Evolutionary conservation across 805 yeast species (phyloP).

Genomic region (Vanderwaltozyma yarrowii): DNA sequence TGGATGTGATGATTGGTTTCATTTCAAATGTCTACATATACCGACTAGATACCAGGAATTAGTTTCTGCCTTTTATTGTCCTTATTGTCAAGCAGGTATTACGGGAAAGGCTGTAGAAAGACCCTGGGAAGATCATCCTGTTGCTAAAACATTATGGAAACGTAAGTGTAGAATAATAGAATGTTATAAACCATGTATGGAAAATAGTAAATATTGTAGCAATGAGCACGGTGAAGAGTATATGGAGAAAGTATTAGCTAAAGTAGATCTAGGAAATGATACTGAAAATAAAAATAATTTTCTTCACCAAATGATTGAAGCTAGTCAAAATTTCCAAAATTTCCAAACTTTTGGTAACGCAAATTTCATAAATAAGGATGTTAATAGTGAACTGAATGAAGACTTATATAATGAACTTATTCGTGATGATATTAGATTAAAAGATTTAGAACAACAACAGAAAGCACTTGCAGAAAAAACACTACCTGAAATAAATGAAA

Average conservation of each 20-base stretch:
- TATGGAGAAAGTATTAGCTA: slow-evolving; percentile 7
- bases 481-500: slow-evolving; percentile 7
- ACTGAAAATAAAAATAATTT: slow-evolving; percentile 4
- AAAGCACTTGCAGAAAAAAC: slow-evolving; percentile 8
- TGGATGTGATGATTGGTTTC: slow-evolving; percentile 93
- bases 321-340: slow-evolving; percentile 3
- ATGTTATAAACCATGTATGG: slow-evolving; percentile 35
- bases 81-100: slow-evolving; percentile 47
- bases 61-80: slow-evolving; percentile 60
- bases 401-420: slow-evolving; percentile 12
- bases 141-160: slow-evolving; percentile 57
- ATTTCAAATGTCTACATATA: slow-evolving; percentile 65
- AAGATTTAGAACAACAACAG: slow-evolving; percentile 8
- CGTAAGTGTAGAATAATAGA: slow-evolving; percentile 54
- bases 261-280: neutral
- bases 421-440: slow-evolving; percentile 10
- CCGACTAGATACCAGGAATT: slow-evolving; percentile 41
- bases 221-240: slow-evolving; percentile 51
- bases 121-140: slow-evolving; percentile 3
- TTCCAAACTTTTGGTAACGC: slow-evolving; percentile 16
- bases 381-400: slow-evolving; percentile 7
- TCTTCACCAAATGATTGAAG: slow-evolving; percentile 9
- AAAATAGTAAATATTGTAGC: slow-evolving; percentile 60
- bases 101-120: slow-evolving; percentile 24
- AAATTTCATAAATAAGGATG: slow-evolving; percentile 12